Base-by-base conservation (phyloP, 2,329 filamentous ascomycete genomes). In the Lasiodiplodia sp. region DNA sequence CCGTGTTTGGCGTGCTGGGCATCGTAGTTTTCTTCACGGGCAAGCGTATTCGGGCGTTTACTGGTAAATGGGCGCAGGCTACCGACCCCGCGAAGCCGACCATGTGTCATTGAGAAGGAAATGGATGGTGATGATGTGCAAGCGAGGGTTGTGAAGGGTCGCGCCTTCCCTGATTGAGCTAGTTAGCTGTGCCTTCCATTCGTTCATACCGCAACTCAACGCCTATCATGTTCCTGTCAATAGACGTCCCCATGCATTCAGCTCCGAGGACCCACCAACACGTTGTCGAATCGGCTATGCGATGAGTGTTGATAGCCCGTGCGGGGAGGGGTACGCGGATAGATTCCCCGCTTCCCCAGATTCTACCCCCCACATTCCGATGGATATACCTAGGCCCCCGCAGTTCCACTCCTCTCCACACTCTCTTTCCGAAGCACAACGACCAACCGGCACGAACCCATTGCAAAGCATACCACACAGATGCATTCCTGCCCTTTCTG, bases 21-120 rank as follows among this genome's bases (percentile, higher is more conserved):
- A 72, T 78, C 37, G 71, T 72, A 0, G 70, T 78, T 3, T 78
- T 73, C 69, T 58, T 78, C 18, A 77, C 70, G 63, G 75, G 77
- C 2, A 78, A 78, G 71, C 70, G 68, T n/a, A 76, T 78, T 51
- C 72, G 77, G n/a, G 68, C 68, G 10, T 76, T 72, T 34, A 79
- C 76, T 6, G 75, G 75, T 3, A 70, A 53, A 40, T 79, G 72
- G 71, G 75, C 76, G n/a, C 70, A 68, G 58, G 70, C 70, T 58
- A 70, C 72, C 49, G 63, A 66, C 31, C 63, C 63, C 4, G 34
- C 63, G 12, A 66, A 55, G 52, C 63, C 63, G 23, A 47, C 51
- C 2, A 66, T 66, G 51, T 55, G 51, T 8, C 60, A 64, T 56
- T 66, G 37, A 66, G 6, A 14, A 28, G 37, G 18, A 21, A 37